Conservation (phyloP, 352 stramenopile species). For the Globisporangium orthogonon region DNA sequence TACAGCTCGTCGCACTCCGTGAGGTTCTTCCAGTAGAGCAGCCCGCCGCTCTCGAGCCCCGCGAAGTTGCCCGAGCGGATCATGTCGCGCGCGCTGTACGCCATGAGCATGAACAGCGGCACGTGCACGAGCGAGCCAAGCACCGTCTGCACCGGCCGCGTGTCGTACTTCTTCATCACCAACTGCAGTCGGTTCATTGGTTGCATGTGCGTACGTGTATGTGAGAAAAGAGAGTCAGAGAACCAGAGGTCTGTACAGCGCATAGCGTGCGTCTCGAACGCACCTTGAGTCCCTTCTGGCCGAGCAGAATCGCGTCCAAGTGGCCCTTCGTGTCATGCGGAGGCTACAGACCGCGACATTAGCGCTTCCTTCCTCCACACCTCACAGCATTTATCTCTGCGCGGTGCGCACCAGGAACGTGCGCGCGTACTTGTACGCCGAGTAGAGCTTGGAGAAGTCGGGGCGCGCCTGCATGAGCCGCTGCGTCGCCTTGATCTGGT, state of each 20-base stretch:
- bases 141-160: conserved; percentile 55
- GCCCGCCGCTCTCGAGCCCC: conserved; percentile 51
- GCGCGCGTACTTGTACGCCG: conserved; percentile 65
- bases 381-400: not conserved
- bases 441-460: conserved; percentile 63
- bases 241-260: no score
- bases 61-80: conserved; percentile 61
- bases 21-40: conserved; percentile 64
- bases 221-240: not conserved
- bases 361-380: not conserved
- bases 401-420: conserved; percentile 44
- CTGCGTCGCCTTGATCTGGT: conserved; percentile 62
- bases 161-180: conserved; percentile 74
- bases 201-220: not conserved
- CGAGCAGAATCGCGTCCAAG: conserved; percentile 40
- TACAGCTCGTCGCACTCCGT: conserved; percentile 56
- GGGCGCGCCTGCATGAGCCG: conserved; percentile 45
- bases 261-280: not conserved
- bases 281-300: conserved; percentile 39
- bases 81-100: conserved; percentile 73
- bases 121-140: conserved; percentile 62
- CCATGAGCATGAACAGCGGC: conserved; percentile 63
- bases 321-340: conserved; percentile 33
- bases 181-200: conserved; percentile 13
- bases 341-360: conserved; percentile 17